Percentiles rank a stretch among this genome's conserved stretches.
These are phyloP conservation scores for Skeletonema tropicum DNA, from an alignment of 108 stramenopile species.

Conservation along the genomic window DNA sequence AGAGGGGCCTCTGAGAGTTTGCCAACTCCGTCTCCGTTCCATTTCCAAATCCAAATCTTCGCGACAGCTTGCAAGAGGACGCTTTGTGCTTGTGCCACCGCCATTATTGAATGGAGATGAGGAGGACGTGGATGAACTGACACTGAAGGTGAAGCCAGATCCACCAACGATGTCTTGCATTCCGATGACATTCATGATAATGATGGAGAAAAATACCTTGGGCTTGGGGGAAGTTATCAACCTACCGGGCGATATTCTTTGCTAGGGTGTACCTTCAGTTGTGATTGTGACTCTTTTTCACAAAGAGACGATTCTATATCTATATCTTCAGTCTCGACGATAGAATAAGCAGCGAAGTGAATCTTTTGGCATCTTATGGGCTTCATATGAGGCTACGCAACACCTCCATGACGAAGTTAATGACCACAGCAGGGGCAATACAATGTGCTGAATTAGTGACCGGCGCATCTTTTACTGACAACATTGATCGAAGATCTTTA, in stretches of 20 bases:
- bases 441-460: too few relatives aligned
- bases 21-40: conserved; percentile 34
- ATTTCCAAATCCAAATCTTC: conserved; percentile 48
- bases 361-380: too few relatives aligned
- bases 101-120: conserved; percentile 1
- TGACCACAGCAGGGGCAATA: too few relatives aligned
- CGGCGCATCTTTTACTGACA: too few relatives aligned
- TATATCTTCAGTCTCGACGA: too few relatives aligned
- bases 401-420: too few relatives aligned
- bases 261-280: not conserved
- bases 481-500: too few relatives aligned
- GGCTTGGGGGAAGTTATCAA: not conserved
- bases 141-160: not conserved
- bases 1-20: not conserved
- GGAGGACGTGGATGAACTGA: not conserved
- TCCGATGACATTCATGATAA: conserved; percentile 9
- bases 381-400: too few relatives aligned
- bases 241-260: not conserved
- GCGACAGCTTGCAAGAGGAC: conserved; percentile 29
- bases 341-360: too few relatives aligned
- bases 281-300: too few relatives aligned
- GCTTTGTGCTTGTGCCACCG: conserved; percentile 20
- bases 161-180: not conserved
- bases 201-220: not conserved
- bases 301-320: too few relatives aligned